A percentile compares a stretch with the other conserved stretches of the same genome.
phyloP scores from a whole-genome alignment of 2,329 filamentous ascomycete genomes.

The Coniella lustricola region DNA sequence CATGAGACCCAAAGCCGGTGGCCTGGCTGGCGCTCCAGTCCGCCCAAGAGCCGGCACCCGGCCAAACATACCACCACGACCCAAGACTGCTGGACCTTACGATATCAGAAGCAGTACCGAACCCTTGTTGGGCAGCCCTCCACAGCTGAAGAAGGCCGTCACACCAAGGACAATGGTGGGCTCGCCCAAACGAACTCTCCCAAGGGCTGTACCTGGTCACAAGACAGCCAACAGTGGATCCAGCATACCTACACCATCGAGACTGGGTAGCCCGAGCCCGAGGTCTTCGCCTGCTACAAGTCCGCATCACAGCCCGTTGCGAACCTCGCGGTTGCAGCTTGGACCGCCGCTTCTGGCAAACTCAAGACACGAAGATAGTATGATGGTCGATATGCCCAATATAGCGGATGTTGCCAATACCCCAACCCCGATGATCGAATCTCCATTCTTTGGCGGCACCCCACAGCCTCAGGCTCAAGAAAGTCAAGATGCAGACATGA shows the following conservation, averaged over 20 bases:
- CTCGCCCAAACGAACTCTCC: slow-evolving; percentile 45
- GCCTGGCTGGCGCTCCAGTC: slow-evolving; percentile 58
- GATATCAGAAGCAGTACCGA: slow-evolving; percentile 40
- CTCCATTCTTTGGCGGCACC: slow-evolving; percentile 7
- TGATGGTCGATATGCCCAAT: slow-evolving; percentile 45
- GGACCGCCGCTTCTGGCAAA: slow-evolving; percentile 27
- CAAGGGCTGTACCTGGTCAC: slow-evolving; percentile 41
- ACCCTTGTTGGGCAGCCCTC: slow-evolving; percentile 8
- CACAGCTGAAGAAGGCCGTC: slow-evolving; percentile 34
- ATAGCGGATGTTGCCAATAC: slow-evolving; percentile 25
- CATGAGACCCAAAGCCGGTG: slow-evolving; percentile 34
- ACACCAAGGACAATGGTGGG: slow-evolving; percentile 45
- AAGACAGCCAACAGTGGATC: slow-evolving; percentile 44
- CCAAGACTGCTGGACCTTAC: slow-evolving; percentile 60
- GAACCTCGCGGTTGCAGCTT: slow-evolving; percentile 16
- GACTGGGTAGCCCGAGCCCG: slow-evolving; percentile 28
- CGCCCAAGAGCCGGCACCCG: slow-evolving; percentile 47
- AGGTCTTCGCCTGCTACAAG: slow-evolving; percentile 33
- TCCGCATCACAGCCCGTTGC: not conserved
- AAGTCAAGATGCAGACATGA: too few species aligned
- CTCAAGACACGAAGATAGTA: slow-evolving; percentile 45
- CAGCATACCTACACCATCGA: slow-evolving; percentile 39
- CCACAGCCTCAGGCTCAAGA: not conserved
- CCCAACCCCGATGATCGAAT: slow-evolving; percentile 1
- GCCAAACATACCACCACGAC: slow-evolving; percentile 51